A percentile compares a stretch with the other conserved stretches of the same genome.
Evolutionary conservation across 2,329 filamentous ascomycete species (phyloP).

Genomic region (Paracoccidioides brasiliensis): DNA sequence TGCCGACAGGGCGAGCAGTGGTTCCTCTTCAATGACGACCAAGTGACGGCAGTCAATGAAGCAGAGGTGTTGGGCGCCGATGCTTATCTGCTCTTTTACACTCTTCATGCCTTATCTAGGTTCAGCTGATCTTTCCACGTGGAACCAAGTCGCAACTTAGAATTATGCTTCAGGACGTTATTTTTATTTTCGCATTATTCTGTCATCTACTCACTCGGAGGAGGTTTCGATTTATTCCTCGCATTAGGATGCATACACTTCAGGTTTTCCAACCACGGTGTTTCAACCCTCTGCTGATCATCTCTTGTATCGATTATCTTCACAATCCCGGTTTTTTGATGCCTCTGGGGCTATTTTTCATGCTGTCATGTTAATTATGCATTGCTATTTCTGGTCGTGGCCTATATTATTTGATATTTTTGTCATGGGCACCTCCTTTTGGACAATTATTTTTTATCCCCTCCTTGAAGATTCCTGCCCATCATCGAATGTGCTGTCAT

Average conservation of each 20-base stretch:
- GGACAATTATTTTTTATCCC: too few species aligned
- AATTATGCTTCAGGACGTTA: background rate
- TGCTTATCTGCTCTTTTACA: conserved; percentile 83
- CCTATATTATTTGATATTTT: background rate
- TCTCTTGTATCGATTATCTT: background rate
- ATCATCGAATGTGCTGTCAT: too few species aligned
- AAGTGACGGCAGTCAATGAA: conserved; percentile 70
- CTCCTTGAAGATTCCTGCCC: too few species aligned
- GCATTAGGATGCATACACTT: background rate
- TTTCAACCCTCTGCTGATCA: background rate
- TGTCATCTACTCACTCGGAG: background rate
- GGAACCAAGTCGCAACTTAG: background rate
- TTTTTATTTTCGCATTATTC: background rate
- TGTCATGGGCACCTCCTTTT: too few species aligned
- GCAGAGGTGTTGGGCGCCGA: conserved; percentile 75
- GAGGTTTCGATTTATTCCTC: background rate
- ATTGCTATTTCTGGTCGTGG: too few species aligned
- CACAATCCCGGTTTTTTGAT: background rate
- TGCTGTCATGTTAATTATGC: too few species aligned
- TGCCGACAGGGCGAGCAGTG: conserved; percentile 74
- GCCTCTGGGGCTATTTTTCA: background rate
- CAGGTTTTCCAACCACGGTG: background rate
- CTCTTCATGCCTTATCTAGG: conserved; percentile 23
- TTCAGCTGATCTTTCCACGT: background rate
- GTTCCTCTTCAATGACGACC: conserved; percentile 94